Evolutionary conservation across 1,139 yeast species (phyloP), one percentile per base, ranked within the genome.

Genomic region (Yamadazyma kanchanaburiensis): DNA sequence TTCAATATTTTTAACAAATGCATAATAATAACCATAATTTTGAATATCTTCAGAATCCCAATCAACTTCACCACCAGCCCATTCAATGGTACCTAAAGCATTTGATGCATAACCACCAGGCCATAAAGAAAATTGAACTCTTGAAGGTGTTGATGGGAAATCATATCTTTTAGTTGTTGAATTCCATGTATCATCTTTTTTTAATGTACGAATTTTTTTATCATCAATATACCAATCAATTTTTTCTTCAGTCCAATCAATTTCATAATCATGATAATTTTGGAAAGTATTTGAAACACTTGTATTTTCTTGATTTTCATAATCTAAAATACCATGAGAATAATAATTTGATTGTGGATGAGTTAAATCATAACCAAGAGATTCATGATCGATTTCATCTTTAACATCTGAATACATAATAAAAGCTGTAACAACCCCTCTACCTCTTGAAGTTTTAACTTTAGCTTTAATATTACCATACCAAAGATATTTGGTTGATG

Each of bases 11-110:
- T 80, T 69, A 30, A 88, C 48, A 38, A 74, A 68, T 22, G 84
- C 79, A 51, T 77, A 86, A 60, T 77, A 80, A 62, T 87, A 88
- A 16, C 96, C 96, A 30, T 80, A 74, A 36, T 82, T 64, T 38
- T 66, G 48, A 38, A 87, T 76, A 57, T 87, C 96, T 5, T 67
- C 56, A 19, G 91, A 71, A 54, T 80, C 61, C 96, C 96, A 89
- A 62, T 87, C 74, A 36, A 88, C 76, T 5, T 49, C 62, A 51
- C 96, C 97, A 53, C 97, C 96, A 22, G 96, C 95, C 96, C 97
- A 89, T 43, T 74, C 82, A 41, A 80, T 69, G 12, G 96, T 89
- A 53, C 96, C 97, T 26, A 64, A 58, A 21, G 77, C 78, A 51
- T 74, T 76, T 28, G 67, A 46, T 15, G 76, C 60, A 38, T 70